Evolutionary conservation across 805 yeast genomes (phyloP).

Genomic region (Metschnikowia dekortorum): DNA sequence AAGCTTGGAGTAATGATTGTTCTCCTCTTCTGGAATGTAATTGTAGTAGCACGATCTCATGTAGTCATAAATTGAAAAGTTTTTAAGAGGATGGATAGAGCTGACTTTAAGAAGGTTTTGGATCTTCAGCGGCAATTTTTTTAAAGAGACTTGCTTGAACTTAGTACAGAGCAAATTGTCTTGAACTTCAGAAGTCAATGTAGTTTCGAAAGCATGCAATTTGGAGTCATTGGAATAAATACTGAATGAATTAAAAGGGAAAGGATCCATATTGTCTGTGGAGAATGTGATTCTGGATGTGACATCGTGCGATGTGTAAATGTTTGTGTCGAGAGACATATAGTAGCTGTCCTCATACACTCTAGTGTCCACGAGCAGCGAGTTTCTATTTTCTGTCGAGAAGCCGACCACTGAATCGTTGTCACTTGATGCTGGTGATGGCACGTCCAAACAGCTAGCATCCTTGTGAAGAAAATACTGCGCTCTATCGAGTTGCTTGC

Average conservation of each 20-base stretch:
- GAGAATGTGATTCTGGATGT: conserved; percentile 16
- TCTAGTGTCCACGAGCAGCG: conserved; percentile 13
- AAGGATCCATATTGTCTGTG: conserved; percentile 21
- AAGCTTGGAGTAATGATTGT: conserved; percentile 37
- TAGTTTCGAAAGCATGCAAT: conserved; percentile 30
- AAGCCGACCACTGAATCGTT: conserved; percentile 9
- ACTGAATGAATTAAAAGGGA: conserved; percentile 32
- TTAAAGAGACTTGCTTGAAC: conserved; percentile 21
- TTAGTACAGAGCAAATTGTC: conserved; percentile 20
- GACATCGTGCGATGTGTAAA: conserved; percentile 28
- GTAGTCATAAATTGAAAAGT: conserved; percentile 33
- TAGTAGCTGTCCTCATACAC: conserved; percentile 30
- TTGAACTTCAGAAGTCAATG: conserved; percentile 26
- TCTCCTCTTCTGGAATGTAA: conserved; percentile 26
- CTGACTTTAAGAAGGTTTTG: conserved; percentile 30
- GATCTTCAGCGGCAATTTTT: conserved; percentile 31
- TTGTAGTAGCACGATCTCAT: conserved; percentile 39
- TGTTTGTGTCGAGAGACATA: conserved; percentile 29
- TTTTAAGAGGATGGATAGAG: conserved; percentile 31
- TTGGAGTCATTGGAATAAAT: conserved; percentile 38
- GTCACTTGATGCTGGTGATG: conserved; percentile 3
- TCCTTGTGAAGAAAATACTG: conserved; percentile 29
- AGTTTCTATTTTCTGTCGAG: conserved; percentile 4
- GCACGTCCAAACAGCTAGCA: conserved; percentile 11
- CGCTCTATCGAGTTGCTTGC: conserved; percentile 24